Evolutionary conservation across 345 rosid genomes (phyloP).

Genomic region (Corymbia maculata): DNA sequence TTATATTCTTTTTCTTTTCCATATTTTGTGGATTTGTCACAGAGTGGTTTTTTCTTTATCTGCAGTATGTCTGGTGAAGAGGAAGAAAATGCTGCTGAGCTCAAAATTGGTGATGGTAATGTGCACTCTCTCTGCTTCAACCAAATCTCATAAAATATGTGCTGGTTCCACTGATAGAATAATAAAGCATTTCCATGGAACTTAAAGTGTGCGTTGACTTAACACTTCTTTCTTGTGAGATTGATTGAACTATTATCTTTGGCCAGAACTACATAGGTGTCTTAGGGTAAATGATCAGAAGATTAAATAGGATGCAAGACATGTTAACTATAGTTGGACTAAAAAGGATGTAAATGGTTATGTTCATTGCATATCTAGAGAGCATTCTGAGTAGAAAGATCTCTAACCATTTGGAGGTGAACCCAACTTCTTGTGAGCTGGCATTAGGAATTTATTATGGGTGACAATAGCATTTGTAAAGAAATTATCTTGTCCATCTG

Average conservation of each 20-base stretch:
- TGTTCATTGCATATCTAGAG: not conserved
- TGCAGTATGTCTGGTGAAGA: slow-evolving; percentile 81
- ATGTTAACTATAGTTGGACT: not conserved
- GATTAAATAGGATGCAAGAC: not conserved
- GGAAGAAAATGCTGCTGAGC: slow-evolving; percentile 98
- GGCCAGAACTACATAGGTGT: not conserved
- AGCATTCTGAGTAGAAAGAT: not conserved
- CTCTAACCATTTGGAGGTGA: not conserved
- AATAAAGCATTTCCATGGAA: not conserved
- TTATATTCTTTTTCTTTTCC: not conserved
- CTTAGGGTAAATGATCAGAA: not conserved
- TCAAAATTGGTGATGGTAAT: slow-evolving; percentile 95
- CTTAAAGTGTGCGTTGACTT: not conserved
- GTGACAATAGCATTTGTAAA: not conserved
- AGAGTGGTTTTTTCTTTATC: not conserved
- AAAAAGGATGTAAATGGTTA: not conserved
- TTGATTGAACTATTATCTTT: not conserved
- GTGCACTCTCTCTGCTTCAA: not conserved
- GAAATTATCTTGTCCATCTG: not conserved
- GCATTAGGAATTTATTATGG: not conserved
- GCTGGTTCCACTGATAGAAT: not conserved
- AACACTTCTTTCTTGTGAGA: not conserved
- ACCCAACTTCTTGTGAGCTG: not conserved
- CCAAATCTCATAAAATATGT: not conserved
- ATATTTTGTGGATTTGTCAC: not conserved